phyloP scores from a whole-genome alignment of 257 asterid genomes.

The Solanum etuberosum region DNA sequence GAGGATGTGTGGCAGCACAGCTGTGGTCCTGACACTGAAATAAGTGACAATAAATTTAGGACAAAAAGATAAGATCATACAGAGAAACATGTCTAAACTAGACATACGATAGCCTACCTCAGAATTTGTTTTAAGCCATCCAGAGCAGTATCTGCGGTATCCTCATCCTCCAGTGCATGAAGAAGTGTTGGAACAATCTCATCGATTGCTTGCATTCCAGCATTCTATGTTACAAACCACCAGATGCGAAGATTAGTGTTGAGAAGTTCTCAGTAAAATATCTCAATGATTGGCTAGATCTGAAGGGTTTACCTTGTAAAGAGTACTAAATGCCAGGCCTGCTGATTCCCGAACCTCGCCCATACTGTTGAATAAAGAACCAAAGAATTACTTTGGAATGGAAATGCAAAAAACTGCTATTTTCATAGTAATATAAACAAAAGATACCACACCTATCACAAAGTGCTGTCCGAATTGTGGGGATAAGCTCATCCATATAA shows the following conservation, averaged over 20 bases:
- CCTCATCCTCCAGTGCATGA: constrained; percentile 87
- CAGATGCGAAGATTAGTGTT: neutral
- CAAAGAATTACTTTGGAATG: neutral
- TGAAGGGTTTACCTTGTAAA: constrained; percentile 62
- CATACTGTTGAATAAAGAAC: constrained; percentile 28
- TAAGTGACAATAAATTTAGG: constrained; percentile 3
- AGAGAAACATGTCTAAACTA: neutral
- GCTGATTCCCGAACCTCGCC: constrained; percentile 96
- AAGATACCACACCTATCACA: constrained; percentile 69
- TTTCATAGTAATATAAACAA: constrained; percentile 1
- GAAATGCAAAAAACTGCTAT: neutral
- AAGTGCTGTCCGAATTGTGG: constrained; percentile 91
- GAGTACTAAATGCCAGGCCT: constrained; percentile 91
- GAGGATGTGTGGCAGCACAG: constrained; percentile 97
- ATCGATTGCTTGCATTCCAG: constrained; percentile 99
- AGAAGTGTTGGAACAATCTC: constrained; percentile 96
- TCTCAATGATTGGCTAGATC: neutral
- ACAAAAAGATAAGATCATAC: neutral
- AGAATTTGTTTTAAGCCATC: constrained; percentile 96
- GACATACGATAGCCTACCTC: constrained; percentile 33
- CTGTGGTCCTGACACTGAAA: constrained; percentile 88
- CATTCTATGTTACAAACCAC: constrained; percentile 46
- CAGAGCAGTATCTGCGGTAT: constrained; percentile 90
- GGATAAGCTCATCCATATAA: constrained; percentile 86
- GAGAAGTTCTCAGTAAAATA: neutral